phyloP scores from a whole-genome alignment of 2,329 filamentous ascomycete genomes.

The Alternaria ethzedia region DNA sequence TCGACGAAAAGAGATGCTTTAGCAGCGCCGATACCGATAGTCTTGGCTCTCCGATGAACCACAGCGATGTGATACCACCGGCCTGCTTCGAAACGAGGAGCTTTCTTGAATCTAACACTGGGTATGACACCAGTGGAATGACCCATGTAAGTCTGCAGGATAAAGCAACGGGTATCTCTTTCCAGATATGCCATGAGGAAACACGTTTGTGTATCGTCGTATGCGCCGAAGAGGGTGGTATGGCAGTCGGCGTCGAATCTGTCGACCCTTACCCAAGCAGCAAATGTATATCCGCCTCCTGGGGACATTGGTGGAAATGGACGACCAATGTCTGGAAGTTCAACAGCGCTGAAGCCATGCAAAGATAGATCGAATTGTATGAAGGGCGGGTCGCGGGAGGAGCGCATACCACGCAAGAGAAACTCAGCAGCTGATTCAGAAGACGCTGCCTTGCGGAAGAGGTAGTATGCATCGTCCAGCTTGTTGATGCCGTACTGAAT shows the following conservation, averaged over 20 bases:
- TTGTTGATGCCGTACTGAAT: slow-evolving; percentile 77
- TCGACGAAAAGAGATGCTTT: slow-evolving; percentile 90
- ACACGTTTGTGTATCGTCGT: slow-evolving; percentile 88
- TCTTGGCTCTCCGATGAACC: slow-evolving; percentile 79
- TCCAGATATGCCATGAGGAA: slow-evolving; percentile 95
- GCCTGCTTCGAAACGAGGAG: slow-evolving; percentile 74
- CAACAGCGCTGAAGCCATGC: slow-evolving; percentile 87
- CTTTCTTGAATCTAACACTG: slow-evolving; percentile 94
- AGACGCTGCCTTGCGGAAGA: slow-evolving; percentile 66
- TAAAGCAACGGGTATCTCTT: slow-evolving; percentile 90
- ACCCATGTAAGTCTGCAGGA: slow-evolving; percentile 91
- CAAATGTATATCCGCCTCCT: slow-evolving; percentile 82
- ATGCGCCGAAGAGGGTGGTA: slow-evolving; percentile 95
- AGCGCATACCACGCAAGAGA: slow-evolving; percentile 73
- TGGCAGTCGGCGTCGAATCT: slow-evolving; percentile 83
- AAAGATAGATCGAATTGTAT: slow-evolving; percentile 93
- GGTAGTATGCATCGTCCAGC: slow-evolving; percentile 81
- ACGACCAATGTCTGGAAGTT: slow-evolving; percentile 83
- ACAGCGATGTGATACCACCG: slow-evolving; percentile 94
- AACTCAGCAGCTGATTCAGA: slow-evolving; percentile 68
- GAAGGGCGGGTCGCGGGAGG: slow-evolving; percentile 78
- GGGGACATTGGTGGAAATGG: slow-evolving; percentile 81
- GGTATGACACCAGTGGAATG: slow-evolving; percentile 70
- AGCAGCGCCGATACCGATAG: slow-evolving; percentile 69
- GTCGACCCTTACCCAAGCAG: slow-evolving; percentile 88